phyloP scores from a whole-genome alignment of 2,329 filamentous ascomycete species.

The Colletotrichum coccodes region DNA sequence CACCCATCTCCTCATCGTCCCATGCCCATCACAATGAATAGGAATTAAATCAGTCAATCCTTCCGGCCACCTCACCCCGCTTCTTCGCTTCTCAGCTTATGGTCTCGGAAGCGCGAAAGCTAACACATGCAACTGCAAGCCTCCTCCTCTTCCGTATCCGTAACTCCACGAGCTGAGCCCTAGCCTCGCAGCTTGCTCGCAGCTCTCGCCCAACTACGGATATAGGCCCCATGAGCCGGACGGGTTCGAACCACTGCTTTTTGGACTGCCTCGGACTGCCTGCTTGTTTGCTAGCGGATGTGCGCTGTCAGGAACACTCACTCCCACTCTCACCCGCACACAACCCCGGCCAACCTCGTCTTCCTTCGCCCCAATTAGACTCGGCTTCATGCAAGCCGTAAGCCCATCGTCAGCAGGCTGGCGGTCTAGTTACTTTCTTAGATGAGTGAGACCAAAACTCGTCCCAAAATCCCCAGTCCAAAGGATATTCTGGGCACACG shows the following conservation, averaged over 20 bases:
- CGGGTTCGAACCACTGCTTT: not conserved
- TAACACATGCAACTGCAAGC: constrained; percentile 10
- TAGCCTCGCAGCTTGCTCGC: constrained; percentile 1
- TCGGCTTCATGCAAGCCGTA: constrained; percentile 24
- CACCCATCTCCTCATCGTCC: not conserved
- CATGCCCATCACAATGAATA: constrained; percentile 3
- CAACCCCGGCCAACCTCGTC: not conserved
- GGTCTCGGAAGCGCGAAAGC: constrained; percentile 21
- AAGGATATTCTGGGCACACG: not conserved
- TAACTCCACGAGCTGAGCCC: constrained; percentile 8
- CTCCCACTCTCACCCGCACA: not conserved
- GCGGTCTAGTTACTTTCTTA: not conserved
- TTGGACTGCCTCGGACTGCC: not conserved
- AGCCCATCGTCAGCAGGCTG: constrained; percentile 24
- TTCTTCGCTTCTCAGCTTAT: constrained; percentile 11
- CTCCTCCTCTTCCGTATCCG: constrained; percentile 5
- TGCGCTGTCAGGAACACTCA: constrained; percentile 8
- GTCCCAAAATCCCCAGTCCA: not conserved
- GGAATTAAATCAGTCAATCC: constrained; percentile 11
- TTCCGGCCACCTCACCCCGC: constrained; percentile 11
- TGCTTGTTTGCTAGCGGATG: not conserved
- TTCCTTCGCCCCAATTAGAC: constrained; percentile 23
- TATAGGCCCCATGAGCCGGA: not conserved
- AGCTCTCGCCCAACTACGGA: not conserved
- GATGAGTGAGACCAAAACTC: not conserved